These are phyloP conservation scores for Vigna reflexopilosa DNA, from an alignment of 306 rosid species.

Conservation along the genomic window DNA sequence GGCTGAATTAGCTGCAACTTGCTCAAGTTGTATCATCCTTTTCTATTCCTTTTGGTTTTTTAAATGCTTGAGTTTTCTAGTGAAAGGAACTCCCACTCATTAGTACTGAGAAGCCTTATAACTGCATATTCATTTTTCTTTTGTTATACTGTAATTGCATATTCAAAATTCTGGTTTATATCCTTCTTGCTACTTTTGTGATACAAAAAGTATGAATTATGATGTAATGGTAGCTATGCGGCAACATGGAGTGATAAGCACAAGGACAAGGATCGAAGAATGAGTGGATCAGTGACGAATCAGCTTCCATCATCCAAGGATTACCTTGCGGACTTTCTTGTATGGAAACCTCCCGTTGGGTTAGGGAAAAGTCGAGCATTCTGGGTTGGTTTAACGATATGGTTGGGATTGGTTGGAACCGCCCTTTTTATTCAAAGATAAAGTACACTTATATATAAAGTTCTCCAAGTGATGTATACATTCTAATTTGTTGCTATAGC, in stretches of 20 bases:
- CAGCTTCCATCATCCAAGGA: conserved; percentile 81
- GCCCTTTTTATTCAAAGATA: conserved; percentile 77
- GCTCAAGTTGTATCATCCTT: conserved; percentile 18
- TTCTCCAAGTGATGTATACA: conserved; percentile 45
- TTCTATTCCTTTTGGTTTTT: background rate
- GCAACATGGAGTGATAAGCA: conserved; percentile 89
- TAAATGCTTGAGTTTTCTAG: background rate
- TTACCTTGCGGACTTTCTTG: conserved; percentile 80
- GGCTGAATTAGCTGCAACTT: conserved; percentile 3
- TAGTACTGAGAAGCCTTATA: background rate
- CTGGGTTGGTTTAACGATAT: conserved; percentile 84
- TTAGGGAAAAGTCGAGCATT: conserved; percentile 70
- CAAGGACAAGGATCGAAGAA: conserved; percentile 69
- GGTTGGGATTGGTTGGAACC: conserved; percentile 95
- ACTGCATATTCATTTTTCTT: background rate
- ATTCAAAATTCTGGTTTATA: background rate
- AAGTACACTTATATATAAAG: conserved; percentile 38
- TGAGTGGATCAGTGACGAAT: conserved; percentile 62
- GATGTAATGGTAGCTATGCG: conserved; percentile 69
- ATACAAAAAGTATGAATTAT: conserved; percentile 8
- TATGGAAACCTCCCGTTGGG: conserved; percentile 88
- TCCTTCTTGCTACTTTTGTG: background rate
- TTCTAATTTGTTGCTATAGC: conserved; percentile 26
- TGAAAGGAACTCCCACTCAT: conserved; percentile 4
- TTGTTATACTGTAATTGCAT: background rate